Base-by-base conservation (phyloP, 2,329 filamentous ascomycete species). In the Alternaria arbusti region DNA sequence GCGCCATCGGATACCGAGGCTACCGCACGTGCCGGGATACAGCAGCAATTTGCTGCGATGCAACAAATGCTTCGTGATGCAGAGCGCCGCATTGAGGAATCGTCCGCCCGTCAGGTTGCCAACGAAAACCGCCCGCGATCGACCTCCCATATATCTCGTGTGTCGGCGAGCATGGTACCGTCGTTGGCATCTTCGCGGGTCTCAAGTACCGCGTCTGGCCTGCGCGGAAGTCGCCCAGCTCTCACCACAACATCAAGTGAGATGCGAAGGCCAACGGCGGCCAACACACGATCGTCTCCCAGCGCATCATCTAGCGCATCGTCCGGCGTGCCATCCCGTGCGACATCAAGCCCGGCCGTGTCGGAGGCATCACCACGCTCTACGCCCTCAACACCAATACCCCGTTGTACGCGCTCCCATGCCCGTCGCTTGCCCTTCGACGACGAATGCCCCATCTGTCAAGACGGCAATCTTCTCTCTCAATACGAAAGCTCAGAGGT, bases 391-490 rank as follows among this genome's bases (percentile, higher is more conserved):
- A 28, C 6, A 12, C 15, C 26, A 26, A 26, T 8, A 26, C 26
- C 9, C 3, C 47, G 47, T 13, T 70, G 68, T 58, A 23, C 40
- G 6, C 36, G 20, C 10, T 15, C 40, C 2, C 73, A 74, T 43
- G 68, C 64, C 13, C 70, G 59, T 8, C 73, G 73, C 17, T 40
- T 59, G 1, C 36, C 65, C 20, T 23, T 75, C 4, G 30, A 66
- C 15, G 62, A 65, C 17, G 57, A 67, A 4, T 74, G 71, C n/a
- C 55, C 69, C 6, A 74, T 74, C 15, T 75, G 70, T 56, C 63
- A 68, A 30, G 62, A 65, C 3, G 64, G 59, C 51, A 47, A 12
- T 5, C 47, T 17, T 9, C 54, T 69, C 2, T 61, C 63, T 6
- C 32, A 65, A 3, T 46, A 30, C 6, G 17, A 45, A 1, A 44